Evolutionary conservation across 225 moss, liverwort and hornwort genomes (phyloP).

Genomic region (Antitrichia curtipendula): DNA sequence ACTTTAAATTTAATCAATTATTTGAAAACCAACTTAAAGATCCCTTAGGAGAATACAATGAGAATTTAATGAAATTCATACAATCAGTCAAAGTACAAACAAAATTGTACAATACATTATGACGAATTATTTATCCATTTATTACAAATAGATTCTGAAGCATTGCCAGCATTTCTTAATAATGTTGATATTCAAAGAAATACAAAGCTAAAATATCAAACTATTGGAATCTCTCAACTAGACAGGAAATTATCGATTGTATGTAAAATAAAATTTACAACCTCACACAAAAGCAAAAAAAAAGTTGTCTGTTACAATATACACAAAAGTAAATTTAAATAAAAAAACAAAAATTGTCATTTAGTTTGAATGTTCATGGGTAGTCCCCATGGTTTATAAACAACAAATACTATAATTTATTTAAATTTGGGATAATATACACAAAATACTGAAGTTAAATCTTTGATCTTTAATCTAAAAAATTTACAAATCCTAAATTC

Average conservation of each 20-base stretch:
- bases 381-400: not conserved
- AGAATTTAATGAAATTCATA: not conserved
- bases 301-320: too few species aligned
- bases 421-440: not conserved
- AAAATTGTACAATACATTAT: not conserved
- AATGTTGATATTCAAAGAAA: not conserved
- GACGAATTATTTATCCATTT: not conserved
- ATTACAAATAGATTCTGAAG: not conserved
- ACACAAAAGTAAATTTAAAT: not conserved
- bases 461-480: not conserved
- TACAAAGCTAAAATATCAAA: not conserved
- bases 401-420: too few species aligned
- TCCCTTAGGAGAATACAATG: not conserved
- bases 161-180: not conserved
- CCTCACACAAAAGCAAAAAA: too few species aligned
- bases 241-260: too few species aligned
- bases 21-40: not conserved
- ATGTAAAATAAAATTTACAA: not conserved
- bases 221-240: not conserved
- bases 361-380: too few species aligned
- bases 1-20: not conserved
- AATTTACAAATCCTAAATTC: not conserved
- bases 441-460: not conserved
- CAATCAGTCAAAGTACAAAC: not conserved
- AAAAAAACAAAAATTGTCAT: rapidly evolving